A percentile compares a stretch with the other conserved stretches of the same genome.
Conservation (phyloP, 176 grass and related monocot species). For the Musa itinerans region DNA sequence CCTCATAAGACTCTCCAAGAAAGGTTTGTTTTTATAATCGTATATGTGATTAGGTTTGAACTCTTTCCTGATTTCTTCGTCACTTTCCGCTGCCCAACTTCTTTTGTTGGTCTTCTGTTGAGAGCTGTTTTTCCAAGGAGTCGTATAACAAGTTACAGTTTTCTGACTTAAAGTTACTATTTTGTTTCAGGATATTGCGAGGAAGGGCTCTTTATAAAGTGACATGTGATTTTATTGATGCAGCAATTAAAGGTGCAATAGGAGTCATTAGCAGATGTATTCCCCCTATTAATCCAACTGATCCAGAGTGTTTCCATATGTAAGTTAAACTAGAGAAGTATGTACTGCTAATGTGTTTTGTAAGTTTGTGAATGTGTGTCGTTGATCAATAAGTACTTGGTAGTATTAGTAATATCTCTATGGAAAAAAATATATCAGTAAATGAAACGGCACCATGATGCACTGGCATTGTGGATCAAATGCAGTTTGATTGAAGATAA, state of each 20-base stretch:
- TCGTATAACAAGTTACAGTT: background rate
- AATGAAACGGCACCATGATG: no score
- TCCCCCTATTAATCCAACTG: slow-evolving; percentile 96
- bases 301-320: slow-evolving; percentile 99
- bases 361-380: background rate
- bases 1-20: slow-evolving; percentile 85
- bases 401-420: background rate
- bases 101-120: background rate
- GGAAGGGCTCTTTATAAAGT: slow-evolving; percentile 98
- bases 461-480: no score
- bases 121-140: background rate
- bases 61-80: background rate
- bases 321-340: slow-evolving; percentile 33
- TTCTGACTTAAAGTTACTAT: background rate
- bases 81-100: background rate
- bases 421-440: no score
- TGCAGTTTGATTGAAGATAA: no score
- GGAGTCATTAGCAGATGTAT: slow-evolving; percentile 98
- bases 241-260: slow-evolving; percentile 88
- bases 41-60: background rate
- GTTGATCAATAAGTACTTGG: background rate
- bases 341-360: background rate
- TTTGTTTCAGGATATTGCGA: slow-evolving; percentile 66
- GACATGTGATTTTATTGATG: slow-evolving; percentile 97
- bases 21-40: slow-evolving; percentile 39